phyloP scores from a whole-genome alignment of 768 basidiomycete genomes.

The Chalciporus chontae region DNA sequence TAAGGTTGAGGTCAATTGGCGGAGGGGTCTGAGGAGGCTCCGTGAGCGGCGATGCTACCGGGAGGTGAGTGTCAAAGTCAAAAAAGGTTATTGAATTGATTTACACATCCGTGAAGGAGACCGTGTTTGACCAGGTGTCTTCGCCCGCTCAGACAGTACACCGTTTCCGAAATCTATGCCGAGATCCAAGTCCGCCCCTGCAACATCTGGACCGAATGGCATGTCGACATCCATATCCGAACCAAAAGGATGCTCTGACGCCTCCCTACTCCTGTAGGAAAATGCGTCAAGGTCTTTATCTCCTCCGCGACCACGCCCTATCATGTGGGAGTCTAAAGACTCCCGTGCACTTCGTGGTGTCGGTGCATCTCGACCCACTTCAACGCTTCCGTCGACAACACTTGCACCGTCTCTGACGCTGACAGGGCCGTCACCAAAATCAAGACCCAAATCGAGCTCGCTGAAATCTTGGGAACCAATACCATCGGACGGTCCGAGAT shows the following conservation, averaged over 20 bases:
- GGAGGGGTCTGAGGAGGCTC: conserved; percentile 78
- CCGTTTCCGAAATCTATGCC: conserved; percentile 68
- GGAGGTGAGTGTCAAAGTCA: conserved; percentile 5
- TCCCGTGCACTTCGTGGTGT: conserved; percentile 42
- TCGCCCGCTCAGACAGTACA: conserved; percentile 42
- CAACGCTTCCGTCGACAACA: conserved; percentile 56
- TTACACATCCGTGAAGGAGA: conserved; percentile 68
- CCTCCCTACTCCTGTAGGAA: conserved; percentile 61
- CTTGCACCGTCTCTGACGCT: conserved; percentile 41
- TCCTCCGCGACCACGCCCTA: conserved; percentile 42
- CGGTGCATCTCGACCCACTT: conserved; percentile 72
- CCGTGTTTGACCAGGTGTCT: conserved; percentile 57
- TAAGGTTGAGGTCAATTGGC: conserved; percentile 47
- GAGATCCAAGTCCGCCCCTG: conserved; percentile 59
- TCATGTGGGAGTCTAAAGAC: conserved; percentile 60
- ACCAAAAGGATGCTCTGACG: conserved; percentile 64
- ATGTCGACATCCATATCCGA: conserved; percentile 50
- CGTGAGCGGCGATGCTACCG: conserved; percentile 69
- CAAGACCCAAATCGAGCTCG: conserved; percentile 71
- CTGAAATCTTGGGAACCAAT: conserved; percentile 82
- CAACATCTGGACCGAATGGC: conserved; percentile 48
- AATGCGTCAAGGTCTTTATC: conserved; percentile 59
- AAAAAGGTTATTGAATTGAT: conserved; percentile 22
- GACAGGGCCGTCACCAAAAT: conserved; percentile 63
- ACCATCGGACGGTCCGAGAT: conserved; percentile 74